A percentile compares a stretch with the other conserved stretches of the same genome.
Conservation (phyloP, 257 asterid species). For the Solanum sparsipilum region DNA sequence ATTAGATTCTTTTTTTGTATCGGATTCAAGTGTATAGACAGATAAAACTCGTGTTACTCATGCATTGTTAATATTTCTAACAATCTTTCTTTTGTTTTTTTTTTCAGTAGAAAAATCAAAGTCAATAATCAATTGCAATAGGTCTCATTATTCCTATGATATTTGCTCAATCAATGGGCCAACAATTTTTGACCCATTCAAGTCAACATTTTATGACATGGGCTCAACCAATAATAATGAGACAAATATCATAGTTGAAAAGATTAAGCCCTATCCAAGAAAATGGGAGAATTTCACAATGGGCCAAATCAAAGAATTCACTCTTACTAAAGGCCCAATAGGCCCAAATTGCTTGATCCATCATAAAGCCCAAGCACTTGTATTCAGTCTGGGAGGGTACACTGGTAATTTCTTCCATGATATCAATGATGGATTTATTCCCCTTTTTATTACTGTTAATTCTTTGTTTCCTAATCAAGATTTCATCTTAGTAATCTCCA, state of each 20-base stretch:
- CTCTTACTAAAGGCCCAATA: slow-evolving; percentile 2
- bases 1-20: background rate
- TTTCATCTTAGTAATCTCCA: background rate
- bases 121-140: background rate
- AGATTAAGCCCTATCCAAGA: slow-evolving; percentile 6
- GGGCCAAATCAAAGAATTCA: background rate
- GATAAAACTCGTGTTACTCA: background rate
- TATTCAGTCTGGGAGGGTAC: slow-evolving; percentile 10
- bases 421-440: slow-evolving; percentile 7
- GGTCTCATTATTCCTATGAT: background rate
- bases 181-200: background rate
- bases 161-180: slow-evolving; percentile 4
- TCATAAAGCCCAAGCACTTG: slow-evolving; percentile 1
- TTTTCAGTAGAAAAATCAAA: background rate
- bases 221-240: background rate
- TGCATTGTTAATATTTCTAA: background rate
- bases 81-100: background rate
- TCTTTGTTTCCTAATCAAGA: slow-evolving; percentile 5
- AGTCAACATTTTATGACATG: background rate
- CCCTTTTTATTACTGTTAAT: slow-evolving; percentile 5
- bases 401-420: slow-evolving; percentile 15
- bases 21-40: no score
- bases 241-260: background rate
- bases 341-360: background rate
- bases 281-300: slow-evolving; percentile 5